Evolutionary conservation across 441 rosid species (phyloP).

Genomic region (Populus hybrid): DNA sequence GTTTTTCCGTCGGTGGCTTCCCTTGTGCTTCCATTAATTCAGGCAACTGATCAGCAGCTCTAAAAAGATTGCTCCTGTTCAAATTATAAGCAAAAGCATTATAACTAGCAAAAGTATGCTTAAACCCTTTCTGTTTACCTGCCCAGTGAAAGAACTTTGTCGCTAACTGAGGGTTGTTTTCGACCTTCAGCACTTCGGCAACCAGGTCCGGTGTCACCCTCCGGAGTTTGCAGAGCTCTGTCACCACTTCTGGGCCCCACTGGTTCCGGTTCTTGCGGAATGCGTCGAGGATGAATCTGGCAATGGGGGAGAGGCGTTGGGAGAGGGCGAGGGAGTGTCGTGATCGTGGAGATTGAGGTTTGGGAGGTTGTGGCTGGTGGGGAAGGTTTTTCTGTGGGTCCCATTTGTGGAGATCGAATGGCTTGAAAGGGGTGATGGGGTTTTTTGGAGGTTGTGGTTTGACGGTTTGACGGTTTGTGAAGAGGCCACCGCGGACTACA

Average conservation of each 20-base stretch:
- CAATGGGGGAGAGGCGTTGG: conserved; percentile 67
- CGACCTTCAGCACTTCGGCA: conserved; percentile 71
- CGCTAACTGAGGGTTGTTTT: conserved; percentile 49
- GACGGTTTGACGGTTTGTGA: conserved; percentile 59
- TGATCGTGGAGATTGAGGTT: conserved; percentile 10
- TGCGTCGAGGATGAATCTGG: conserved; percentile 80
- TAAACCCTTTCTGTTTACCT: conserved; percentile 86
- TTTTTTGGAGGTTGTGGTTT: conserved; percentile 8
- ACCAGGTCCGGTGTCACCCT: conserved; percentile 78
- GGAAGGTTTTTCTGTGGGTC: conserved; percentile 42
- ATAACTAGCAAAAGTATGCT: conserved; percentile 67
- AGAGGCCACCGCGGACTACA: conserved; percentile 66
- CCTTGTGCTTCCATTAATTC: conserved; percentile 91
- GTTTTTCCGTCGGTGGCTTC: conserved; percentile 70
- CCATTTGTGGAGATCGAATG: conserved; percentile 72
- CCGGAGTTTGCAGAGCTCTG: conserved; percentile 78
- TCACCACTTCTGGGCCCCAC: conserved; percentile 65
- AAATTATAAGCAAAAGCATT: conserved; percentile 92
- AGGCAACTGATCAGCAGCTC: conserved; percentile 86
- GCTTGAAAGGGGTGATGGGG: conserved; percentile 21
- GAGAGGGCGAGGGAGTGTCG: conserved; percentile 30
- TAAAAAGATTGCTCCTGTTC: conserved; percentile 51
- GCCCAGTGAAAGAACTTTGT: conserved; percentile 94
- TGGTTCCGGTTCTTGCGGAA: conserved; percentile 50
- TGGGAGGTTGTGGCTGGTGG: conserved; percentile 16